These are phyloP conservation scores for Aplosporella prunicola DNA, from an alignment of 2,329 filamentous ascomycete genomes.

Conservation along the genomic window DNA sequence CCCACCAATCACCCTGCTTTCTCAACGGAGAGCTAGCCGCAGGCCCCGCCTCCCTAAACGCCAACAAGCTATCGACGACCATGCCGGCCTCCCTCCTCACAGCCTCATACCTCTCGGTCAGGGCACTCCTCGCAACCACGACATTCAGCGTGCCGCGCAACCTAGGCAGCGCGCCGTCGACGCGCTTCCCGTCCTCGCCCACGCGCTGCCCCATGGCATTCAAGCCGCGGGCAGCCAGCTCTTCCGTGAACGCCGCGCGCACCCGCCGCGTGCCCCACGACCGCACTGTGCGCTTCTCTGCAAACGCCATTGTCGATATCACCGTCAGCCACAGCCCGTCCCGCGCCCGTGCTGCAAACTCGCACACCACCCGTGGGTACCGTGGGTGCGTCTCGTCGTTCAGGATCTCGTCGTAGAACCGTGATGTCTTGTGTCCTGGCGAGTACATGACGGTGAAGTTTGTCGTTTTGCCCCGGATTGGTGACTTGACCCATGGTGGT, in stretches of 20 bases:
- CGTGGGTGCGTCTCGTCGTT: too few relatives aligned
- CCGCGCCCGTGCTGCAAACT: too few relatives aligned
- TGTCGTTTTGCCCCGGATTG: too few relatives aligned
- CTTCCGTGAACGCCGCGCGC: constrained; percentile 22
- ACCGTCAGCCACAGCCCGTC: too few relatives aligned
- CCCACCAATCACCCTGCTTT: too few relatives aligned
- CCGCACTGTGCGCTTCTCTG: constrained; percentile 24
- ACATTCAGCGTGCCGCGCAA: constrained; percentile 10
- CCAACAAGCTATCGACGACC: constrained; percentile 16
- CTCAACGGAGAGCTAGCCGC: too few relatives aligned
- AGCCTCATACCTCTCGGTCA: constrained; percentile 21
- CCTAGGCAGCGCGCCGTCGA: constrained; percentile 9
- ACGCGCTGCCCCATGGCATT: constrained; percentile 16
- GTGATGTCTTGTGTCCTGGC: too few relatives aligned
- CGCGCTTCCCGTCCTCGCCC: constrained; percentile 1
- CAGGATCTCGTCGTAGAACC: too few relatives aligned
- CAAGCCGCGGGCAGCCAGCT: constrained; percentile 22
- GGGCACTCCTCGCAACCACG: constrained; percentile 17
- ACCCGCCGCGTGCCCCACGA: constrained; percentile 23
- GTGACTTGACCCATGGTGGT: too few relatives aligned
- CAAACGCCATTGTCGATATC: too few relatives aligned
- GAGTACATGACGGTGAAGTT: too few relatives aligned
- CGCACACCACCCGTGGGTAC: too few relatives aligned
- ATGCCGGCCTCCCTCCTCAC: constrained; percentile 18
- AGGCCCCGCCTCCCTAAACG: constrained; percentile 2